Evolutionary conservation across 768 basidiomycete genomes (phyloP).

Genomic region (Russula sp.): DNA sequence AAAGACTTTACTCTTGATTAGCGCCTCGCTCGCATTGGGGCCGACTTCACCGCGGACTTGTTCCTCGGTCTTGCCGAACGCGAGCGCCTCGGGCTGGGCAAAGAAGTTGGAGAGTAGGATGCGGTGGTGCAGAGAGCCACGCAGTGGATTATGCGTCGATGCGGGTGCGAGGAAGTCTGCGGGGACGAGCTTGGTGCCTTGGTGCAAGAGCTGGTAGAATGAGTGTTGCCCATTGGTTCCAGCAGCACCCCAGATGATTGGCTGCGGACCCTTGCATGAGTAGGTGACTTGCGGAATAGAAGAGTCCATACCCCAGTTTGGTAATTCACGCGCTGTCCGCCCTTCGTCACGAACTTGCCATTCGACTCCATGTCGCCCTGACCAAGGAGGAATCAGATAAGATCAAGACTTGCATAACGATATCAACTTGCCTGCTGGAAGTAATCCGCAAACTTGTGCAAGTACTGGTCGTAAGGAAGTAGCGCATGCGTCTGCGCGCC

Average conservation of each 20-base stretch:
- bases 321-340: slow-evolving; percentile 87
- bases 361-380: slow-evolving; percentile 99
- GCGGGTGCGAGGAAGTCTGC: slow-evolving; percentile 90
- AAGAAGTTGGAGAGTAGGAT: slow-evolving; percentile 98
- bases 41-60: slow-evolving; percentile 67
- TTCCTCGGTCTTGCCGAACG: slow-evolving; percentile 95
- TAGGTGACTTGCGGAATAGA: neutral
- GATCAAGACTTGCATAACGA: neutral
- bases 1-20: slow-evolving; percentile 97
- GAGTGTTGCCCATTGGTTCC: slow-evolving; percentile 99
- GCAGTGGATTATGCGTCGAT: slow-evolving; percentile 84
- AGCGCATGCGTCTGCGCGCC: slow-evolving; percentile 92
- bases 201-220: slow-evolving; percentile 97
- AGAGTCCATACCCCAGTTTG: slow-evolving; percentile 77
- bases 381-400: neutral
- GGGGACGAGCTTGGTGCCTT: slow-evolving; percentile 89
- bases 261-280: slow-evolving; percentile 39
- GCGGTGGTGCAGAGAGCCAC: slow-evolving; percentile 85
- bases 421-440: slow-evolving; percentile 74
- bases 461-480: slow-evolving; percentile 96
- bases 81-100: slow-evolving; percentile 95
- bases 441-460: slow-evolving; percentile 99
- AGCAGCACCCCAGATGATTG: slow-evolving; percentile 98
- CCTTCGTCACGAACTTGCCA: slow-evolving; percentile 94
- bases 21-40: slow-evolving; percentile 65